Base-by-base conservation (phyloP, 1,284 basidiomycete species). In the Cutaneotrichosporon sp. region DNA sequence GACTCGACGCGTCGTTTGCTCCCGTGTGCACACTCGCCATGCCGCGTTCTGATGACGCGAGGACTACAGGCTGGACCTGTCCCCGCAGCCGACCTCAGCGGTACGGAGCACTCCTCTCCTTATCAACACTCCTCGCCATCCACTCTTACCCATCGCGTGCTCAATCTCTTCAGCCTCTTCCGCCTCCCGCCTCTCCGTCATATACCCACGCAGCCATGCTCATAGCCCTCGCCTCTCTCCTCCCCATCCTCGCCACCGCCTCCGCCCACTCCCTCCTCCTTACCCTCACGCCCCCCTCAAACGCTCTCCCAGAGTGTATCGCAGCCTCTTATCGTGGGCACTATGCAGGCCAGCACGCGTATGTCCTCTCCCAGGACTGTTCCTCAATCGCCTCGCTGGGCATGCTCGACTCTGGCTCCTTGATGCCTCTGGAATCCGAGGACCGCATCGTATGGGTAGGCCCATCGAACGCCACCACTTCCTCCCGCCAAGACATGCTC, bases 311-410 rank as follows among this genome's bases (percentile, higher is more conserved):
- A 50, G 24, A 25, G n/a, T 71, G 69, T 52, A 61, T 71, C 42
- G 61, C 46, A 13, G 20, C 54, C 20, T 50, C 64, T 11, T 73
- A 72, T 63, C 66, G 67, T 43, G 75, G 75, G 10, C 47, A 60
- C 7, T 75, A 73, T 55, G 75, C 70, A 42, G 60, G 50, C n/a
- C 10, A 47, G 47, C 53, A 62, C 53, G 58, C 69, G 64, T 49
- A 54, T 60, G 24, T 52, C 31, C 29, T 60, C 31, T 9, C 42
- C 9, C 11, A 69, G 9, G 70, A 62, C 7, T 76, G 73, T 50
- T n/a, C 66, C 22, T 49, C 38, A 4, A 20, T 50, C 2, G 38
- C 24, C 25, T 25, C 25, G 24, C 16, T 45, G 13, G 38, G 63
- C 24, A 36, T 25, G 13, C 50, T 70, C 38, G 25, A 42, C 14